These are phyloP conservation scores for Trichophyton verrucosum DNA, from an alignment of 2,329 filamentous ascomycete species.

Conservation along the genomic window DNA sequence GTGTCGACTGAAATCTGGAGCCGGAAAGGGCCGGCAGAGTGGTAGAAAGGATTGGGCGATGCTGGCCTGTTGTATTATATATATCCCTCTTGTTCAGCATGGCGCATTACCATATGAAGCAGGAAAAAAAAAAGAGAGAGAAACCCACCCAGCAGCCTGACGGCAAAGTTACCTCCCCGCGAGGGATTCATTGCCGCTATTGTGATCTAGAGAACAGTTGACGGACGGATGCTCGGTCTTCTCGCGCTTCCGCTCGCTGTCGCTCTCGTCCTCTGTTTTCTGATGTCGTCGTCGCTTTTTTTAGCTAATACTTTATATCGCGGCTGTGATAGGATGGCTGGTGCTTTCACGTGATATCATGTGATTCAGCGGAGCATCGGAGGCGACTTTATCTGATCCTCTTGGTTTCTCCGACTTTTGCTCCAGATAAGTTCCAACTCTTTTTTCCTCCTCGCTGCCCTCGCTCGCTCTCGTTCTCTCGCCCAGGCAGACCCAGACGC, in stretches of 20 bases:
- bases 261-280: neutral
- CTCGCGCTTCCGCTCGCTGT: neutral
- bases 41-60: slow-evolving; percentile 4
- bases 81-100: neutral
- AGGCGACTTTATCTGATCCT: neutral
- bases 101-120: neutral
- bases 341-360: neutral
- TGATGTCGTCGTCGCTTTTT: neutral
- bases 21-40: neutral
- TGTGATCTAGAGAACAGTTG: neutral
- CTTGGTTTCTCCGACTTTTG: neutral
- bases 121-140: too few species aligned
- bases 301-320: neutral
- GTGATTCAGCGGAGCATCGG: neutral
- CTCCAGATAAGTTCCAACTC: neutral
- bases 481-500: neutral
- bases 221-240: neutral
- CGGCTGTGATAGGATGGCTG: neutral
- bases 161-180: neutral
- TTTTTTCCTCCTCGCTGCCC: neutral
- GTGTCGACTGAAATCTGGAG: slow-evolving; percentile 3
- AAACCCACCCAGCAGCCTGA: slow-evolving; percentile 1
- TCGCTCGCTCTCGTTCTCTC: neutral
- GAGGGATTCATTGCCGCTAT: slow-evolving; percentile 2
- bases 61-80: neutral